phyloP scores from a whole-genome alignment of 805 yeast species.

The Candida yuanshanica region DNA sequence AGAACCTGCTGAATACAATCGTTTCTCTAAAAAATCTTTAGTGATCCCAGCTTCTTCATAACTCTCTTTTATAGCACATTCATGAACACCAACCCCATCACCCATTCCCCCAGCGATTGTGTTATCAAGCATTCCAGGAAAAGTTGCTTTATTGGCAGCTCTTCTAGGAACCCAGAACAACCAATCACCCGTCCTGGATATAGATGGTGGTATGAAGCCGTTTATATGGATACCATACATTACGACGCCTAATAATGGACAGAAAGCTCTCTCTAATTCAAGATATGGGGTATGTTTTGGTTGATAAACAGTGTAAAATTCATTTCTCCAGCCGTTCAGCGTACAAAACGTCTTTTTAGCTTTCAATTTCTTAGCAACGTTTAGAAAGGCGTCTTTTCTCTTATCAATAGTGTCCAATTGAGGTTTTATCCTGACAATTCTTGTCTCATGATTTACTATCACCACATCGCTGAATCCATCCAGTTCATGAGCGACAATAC shows the following conservation, averaged over 20 bases:
- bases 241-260: constrained; percentile 76
- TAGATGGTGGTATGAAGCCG: constrained; percentile 57
- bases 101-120: constrained; percentile 96
- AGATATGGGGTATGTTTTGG: constrained; percentile 54
- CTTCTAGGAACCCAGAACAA: constrained; percentile 84
- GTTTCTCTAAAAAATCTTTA: constrained; percentile 40
- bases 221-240: constrained; percentile 88
- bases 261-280: constrained; percentile 71
- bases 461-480: constrained; percentile 11
- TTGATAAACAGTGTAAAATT: constrained; percentile 66
- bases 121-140: constrained; percentile 87
- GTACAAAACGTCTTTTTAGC: constrained; percentile 31
- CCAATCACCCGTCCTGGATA: constrained; percentile 33
- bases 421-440: constrained; percentile 26
- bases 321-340: constrained; percentile 78
- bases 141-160: constrained; percentile 73
- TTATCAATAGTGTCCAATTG: constrained; percentile 33
- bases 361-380: constrained; percentile 38
- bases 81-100: constrained; percentile 65
- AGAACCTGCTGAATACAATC: constrained; percentile 52
- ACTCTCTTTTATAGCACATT: constrained; percentile 82
- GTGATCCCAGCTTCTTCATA: constrained; percentile 85
- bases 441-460: constrained; percentile 19
- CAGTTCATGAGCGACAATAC: constrained; percentile 10
- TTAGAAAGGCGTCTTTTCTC: constrained; percentile 36